phyloP scores from a whole-genome alignment of 1,284 basidiomycete species.

The Marasmius tenuissimus region DNA sequence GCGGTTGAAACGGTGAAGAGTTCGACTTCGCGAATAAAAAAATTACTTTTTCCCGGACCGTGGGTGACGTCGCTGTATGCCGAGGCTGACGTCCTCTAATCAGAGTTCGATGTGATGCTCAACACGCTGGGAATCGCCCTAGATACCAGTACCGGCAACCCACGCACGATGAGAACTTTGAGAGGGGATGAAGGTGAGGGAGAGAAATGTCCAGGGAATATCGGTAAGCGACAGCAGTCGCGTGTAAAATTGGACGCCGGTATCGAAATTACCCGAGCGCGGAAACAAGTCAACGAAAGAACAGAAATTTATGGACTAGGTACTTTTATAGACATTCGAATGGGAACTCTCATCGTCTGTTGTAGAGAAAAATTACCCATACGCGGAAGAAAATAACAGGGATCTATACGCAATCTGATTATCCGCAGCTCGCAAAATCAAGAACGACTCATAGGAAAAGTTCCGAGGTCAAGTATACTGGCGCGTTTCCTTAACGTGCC shows the following conservation, averaged over 20 bases:
- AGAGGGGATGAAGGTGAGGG: not conserved
- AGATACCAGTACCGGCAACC: not conserved
- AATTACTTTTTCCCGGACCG: not conserved
- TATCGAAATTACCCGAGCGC: too few relatives aligned
- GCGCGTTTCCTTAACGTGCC: not conserved
- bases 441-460: too few relatives aligned
- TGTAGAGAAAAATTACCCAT: too few relatives aligned
- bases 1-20: not conserved
- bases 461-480: too few relatives aligned
- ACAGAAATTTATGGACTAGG: too few relatives aligned
- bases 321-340: too few relatives aligned
- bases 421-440: too few relatives aligned
- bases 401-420: too few relatives aligned
- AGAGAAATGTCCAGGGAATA: not conserved
- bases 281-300: too few relatives aligned
- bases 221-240: slow-evolving; percentile 3
- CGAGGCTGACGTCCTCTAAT: not conserved
- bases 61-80: not conserved
- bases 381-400: too few relatives aligned
- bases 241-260: not conserved
- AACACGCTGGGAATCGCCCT: not conserved
- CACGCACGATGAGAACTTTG: not conserved
- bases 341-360: too few relatives aligned
- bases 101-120: too few relatives aligned
- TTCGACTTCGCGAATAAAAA: not conserved